Conservation (phyloP, 2,329 filamentous ascomycete genomes). For the Botrytis cinerea region DNA sequence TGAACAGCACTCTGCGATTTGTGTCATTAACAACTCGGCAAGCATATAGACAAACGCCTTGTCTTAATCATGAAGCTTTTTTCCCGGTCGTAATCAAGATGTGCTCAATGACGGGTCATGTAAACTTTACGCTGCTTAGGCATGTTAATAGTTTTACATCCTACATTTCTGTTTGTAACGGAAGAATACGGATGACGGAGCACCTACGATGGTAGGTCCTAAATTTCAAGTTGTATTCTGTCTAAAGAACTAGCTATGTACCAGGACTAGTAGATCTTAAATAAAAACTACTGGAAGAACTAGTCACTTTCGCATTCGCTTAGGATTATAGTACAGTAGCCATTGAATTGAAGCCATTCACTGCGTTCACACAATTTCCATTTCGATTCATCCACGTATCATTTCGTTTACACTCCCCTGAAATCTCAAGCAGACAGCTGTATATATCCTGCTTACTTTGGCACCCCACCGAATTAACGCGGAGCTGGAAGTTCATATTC, state of each 20-base stretch:
- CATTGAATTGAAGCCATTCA: too few relatives aligned
- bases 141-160: neutral
- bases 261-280: too few relatives aligned
- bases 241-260: too few relatives aligned
- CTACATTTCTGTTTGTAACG: neutral
- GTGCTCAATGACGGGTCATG: neutral
- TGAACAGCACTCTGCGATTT: neutral
- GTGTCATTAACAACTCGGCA: neutral
- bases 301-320: too few relatives aligned
- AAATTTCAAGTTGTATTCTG: too few relatives aligned
- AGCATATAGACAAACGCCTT: neutral
- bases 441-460: neutral
- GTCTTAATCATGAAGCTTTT: neutral
- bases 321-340: too few relatives aligned
- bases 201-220: too few relatives aligned
- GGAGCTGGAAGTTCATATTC: neutral
- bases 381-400: neutral
- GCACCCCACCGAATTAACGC: neutral
- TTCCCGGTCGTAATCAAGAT: neutral
- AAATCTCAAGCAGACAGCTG: fast-evolving
- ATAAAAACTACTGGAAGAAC: too few relatives aligned
- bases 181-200: too few relatives aligned
- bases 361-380: neutral
- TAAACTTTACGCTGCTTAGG: neutral
- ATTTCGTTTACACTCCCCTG: neutral